A percentile compares a stretch with the other conserved stretches of the same genome.
These are phyloP conservation scores for Eucalyptus caleyi DNA, from an alignment of 345 rosid genomes.

Conservation along the genomic window DNA sequence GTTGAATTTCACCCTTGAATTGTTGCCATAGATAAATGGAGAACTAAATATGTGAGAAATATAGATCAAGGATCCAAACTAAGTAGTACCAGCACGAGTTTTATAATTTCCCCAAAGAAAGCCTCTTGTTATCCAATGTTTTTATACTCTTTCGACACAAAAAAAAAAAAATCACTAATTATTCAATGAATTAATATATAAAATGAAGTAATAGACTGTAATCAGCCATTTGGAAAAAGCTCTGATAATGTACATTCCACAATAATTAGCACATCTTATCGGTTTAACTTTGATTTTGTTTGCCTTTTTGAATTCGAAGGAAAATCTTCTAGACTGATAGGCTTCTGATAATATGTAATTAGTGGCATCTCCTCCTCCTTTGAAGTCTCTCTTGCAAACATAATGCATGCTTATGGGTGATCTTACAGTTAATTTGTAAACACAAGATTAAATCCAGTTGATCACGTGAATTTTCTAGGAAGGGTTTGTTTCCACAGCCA, in stretches of 20 bases:
- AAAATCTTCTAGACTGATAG: neutral
- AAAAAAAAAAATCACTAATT: neutral
- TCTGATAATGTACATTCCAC: neutral
- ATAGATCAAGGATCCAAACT: neutral
- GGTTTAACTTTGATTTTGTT: neutral
- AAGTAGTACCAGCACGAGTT: neutral
- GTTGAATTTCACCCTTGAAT: neutral
- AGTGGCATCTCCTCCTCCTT: neutral
- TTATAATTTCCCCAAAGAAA: neutral
- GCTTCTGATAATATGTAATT: neutral
- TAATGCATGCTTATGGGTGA: neutral
- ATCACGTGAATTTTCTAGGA: neutral
- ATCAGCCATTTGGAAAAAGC: neutral
- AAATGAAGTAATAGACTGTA: neutral
- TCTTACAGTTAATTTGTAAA: neutral
- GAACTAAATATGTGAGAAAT: neutral
- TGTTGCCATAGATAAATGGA: neutral
- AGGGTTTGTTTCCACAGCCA: neutral
- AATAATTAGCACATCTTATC: neutral
- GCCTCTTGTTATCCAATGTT: neutral
- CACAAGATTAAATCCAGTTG: neutral
- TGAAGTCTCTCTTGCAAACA: neutral
- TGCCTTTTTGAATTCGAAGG: neutral
- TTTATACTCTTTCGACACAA: neutral
- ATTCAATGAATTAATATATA: neutral